Conservation (phyloP, 441 rosid genomes). For the Gossypium davidsonii region DNA sequence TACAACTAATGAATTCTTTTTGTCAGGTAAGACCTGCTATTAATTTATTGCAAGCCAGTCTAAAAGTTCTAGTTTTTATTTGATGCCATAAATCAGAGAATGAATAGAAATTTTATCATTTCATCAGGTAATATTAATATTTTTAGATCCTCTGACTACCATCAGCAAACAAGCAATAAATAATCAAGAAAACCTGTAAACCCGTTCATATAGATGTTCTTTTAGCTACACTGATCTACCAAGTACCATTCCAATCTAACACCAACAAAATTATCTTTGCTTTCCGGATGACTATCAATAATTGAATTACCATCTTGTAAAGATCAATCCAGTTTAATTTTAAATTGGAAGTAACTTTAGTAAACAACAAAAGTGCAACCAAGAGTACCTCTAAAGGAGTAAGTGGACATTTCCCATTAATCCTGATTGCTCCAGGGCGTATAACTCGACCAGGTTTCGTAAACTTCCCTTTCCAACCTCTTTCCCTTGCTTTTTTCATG, state of each 20-base stretch:
- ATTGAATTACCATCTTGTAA: not conserved
- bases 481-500: conserved; percentile 93
- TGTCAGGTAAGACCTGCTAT: not conserved
- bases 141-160: conserved; percentile 1
- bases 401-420: conserved; percentile 94
- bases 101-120: not conserved
- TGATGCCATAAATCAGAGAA: not conserved
- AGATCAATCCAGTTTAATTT: not conserved
- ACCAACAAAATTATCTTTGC: not conserved
- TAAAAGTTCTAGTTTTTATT: not conserved
- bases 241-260: not conserved
- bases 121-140: not conserved
- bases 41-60: not conserved
- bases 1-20: not conserved
- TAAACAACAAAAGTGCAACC: not conserved
- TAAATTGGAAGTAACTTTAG: not conserved
- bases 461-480: conserved; percentile 98
- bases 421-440: conserved; percentile 95
- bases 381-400: conserved; percentile 88
- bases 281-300: not conserved
- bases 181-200: not conserved
- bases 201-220: not conserved
- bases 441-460: conserved; percentile 97
- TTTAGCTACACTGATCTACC: not conserved
- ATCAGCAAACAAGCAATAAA: not conserved